These are phyloP conservation scores for Nannizziopsis arthrosporioides DNA, from an alignment of 2,329 filamentous ascomycete species.

Conservation along the genomic window DNA sequence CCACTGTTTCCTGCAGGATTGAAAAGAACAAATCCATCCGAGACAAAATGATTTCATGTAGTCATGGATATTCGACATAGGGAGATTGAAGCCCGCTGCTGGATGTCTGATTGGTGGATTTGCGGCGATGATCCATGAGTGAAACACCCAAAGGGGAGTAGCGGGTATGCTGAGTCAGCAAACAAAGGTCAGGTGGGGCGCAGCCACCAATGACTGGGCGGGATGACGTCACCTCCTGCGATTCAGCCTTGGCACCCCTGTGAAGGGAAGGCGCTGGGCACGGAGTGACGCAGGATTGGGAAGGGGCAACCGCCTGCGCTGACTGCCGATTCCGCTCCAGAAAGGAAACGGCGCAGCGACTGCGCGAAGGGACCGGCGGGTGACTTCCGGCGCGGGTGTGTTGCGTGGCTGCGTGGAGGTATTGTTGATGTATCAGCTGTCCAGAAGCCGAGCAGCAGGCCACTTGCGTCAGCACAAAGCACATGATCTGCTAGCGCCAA, in stretches of 20 bases:
- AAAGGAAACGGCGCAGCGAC: too few species aligned
- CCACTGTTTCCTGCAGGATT: too few species aligned
- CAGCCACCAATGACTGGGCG: conserved; percentile 1
- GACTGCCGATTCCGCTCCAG: neutral
- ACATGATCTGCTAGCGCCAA: conserved; percentile 5
- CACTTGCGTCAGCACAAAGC: neutral
- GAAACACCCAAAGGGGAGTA: neutral
- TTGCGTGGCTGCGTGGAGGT: neutral
- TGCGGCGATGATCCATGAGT: too few species aligned
- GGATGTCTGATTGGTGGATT: neutral
- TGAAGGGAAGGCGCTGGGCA: neutral
- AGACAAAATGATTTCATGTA: too few species aligned
- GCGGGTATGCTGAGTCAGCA: neutral
- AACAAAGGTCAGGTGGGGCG: neutral
- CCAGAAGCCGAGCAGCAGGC: neutral
- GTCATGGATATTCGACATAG: neutral
- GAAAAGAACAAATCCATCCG: too few species aligned
- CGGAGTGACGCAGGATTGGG: neutral
- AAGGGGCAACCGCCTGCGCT: neutral
- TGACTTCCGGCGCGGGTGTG: too few species aligned
- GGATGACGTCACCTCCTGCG: neutral
- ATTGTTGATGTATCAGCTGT: neutral
- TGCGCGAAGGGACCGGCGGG: too few species aligned
- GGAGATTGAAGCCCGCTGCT: neutral
- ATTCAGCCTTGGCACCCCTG: neutral